These are phyloP conservation scores for Chiua virens DNA, from an alignment of 768 basidiomycete genomes.

Conservation along the genomic window DNA sequence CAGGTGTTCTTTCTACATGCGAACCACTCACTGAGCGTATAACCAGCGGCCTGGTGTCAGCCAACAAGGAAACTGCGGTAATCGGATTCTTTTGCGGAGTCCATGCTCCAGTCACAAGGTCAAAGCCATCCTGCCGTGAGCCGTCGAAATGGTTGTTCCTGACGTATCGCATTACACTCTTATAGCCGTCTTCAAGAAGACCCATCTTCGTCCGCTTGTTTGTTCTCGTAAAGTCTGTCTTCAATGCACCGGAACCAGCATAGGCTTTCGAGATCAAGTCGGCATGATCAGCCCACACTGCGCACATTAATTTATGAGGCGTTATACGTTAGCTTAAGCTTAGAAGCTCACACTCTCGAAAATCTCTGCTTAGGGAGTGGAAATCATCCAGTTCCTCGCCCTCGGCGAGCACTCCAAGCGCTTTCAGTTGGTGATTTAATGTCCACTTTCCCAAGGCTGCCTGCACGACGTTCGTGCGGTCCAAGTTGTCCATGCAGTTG, in stretches of 20 bases:
- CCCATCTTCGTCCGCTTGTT: constrained; percentile 86
- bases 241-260: constrained; percentile 92
- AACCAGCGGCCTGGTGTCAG: constrained; percentile 78
- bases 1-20: neutral
- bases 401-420: constrained; percentile 67
- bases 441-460: constrained; percentile 86
- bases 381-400: constrained; percentile 81
- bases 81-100: constrained; percentile 75
- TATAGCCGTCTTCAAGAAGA: constrained; percentile 79
- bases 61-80: constrained; percentile 66
- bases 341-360: constrained; percentile 75
- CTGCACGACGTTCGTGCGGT: constrained; percentile 97
- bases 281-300: constrained; percentile 98
- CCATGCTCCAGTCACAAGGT: constrained; percentile 92
- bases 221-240: constrained; percentile 95
- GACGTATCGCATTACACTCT: constrained; percentile 80
- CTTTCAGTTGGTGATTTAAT: constrained; percentile 73
- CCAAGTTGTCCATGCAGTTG: constrained; percentile 97
- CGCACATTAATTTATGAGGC: constrained; percentile 11
- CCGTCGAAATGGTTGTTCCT: constrained; percentile 99
- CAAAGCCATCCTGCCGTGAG: constrained; percentile 89
- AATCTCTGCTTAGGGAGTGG: constrained; percentile 73
- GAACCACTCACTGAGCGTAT: constrained; percentile 70
- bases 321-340: neutral
- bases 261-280: constrained; percentile 89